Conservation (phyloP, 345 rosid species). For the Mallotus nudiflorus region DNA sequence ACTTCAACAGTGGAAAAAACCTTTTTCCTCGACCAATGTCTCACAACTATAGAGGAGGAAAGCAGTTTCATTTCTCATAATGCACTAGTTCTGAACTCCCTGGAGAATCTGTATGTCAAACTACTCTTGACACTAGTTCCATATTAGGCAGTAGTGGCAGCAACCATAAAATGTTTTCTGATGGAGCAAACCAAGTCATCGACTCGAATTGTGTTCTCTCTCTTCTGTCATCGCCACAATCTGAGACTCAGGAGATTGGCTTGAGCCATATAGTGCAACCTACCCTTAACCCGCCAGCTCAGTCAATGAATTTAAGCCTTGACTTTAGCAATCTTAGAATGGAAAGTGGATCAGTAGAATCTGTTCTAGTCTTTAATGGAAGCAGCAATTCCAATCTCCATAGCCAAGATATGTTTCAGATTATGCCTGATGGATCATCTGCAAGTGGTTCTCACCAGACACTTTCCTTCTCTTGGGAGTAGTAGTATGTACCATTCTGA, state of each 20-base stretch:
- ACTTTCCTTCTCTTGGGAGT: constrained; percentile 64
- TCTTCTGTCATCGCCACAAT: constrained; percentile 79
- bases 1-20: constrained; percentile 36
- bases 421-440: constrained; percentile 43
- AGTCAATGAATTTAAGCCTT: constrained; percentile 38
- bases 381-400: constrained; percentile 28
- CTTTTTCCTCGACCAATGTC: constrained; percentile 37
- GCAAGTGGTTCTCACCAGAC: constrained; percentile 44
- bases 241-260: constrained; percentile 41
- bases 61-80: constrained; percentile 46
- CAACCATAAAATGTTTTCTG: constrained; percentile 42
- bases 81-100: constrained; percentile 28
- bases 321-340: constrained; percentile 34
- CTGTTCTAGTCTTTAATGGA: constrained; percentile 34
- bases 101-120: constrained; percentile 36
- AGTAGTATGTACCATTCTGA: constrained; percentile 15
- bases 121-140: constrained; percentile 28
- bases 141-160: constrained; percentile 21
- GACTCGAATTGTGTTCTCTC: constrained; percentile 62
- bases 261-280: constrained; percentile 42
- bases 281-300: constrained; percentile 37
- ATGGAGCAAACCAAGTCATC: constrained; percentile 30
- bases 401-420: constrained; percentile 34
- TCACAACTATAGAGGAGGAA: constrained; percentile 32
- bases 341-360: constrained; percentile 29